These are phyloP conservation scores for Fusarium tricinctum DNA, from an alignment of 2,329 filamentous ascomycete species.

Conservation along the genomic window DNA sequence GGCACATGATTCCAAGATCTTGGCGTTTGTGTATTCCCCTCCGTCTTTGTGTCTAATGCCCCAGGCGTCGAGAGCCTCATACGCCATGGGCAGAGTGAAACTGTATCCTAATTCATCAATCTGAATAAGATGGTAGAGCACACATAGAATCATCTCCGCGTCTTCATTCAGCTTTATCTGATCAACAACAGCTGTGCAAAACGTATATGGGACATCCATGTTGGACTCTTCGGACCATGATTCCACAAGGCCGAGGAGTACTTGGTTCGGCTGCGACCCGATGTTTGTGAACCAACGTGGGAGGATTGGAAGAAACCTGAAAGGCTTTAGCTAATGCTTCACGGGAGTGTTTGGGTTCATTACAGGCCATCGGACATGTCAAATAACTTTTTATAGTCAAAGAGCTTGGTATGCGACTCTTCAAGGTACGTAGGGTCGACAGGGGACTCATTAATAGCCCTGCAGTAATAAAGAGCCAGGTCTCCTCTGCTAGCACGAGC, in stretches of 20 bases:
- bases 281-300: not conserved
- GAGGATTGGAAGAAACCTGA: not conserved
- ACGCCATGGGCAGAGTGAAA: not conserved
- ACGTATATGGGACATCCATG: fast-evolving
- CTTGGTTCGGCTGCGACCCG: not conserved
- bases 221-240: not conserved
- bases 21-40: fast-evolving
- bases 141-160: not conserved
- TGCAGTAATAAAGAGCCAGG: not conserved
- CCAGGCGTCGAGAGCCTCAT: slow-evolving; percentile 4
- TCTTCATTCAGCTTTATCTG: not conserved
- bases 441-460: not conserved
- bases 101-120: not conserved
- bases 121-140: not conserved
- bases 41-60: not conserved
- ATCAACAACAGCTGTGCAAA: not conserved
- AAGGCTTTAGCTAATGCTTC: fast-evolving
- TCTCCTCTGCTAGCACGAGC: not conserved
- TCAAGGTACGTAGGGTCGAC: not conserved
- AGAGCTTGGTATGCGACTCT: not conserved
- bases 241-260: not conserved
- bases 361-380: not conserved
- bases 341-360: fast-evolving
- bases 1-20: not conserved
- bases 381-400: not conserved